phyloP scores from a whole-genome alignment of 169 alveolate genomes.

The Plasmodium malariae region DNA sequence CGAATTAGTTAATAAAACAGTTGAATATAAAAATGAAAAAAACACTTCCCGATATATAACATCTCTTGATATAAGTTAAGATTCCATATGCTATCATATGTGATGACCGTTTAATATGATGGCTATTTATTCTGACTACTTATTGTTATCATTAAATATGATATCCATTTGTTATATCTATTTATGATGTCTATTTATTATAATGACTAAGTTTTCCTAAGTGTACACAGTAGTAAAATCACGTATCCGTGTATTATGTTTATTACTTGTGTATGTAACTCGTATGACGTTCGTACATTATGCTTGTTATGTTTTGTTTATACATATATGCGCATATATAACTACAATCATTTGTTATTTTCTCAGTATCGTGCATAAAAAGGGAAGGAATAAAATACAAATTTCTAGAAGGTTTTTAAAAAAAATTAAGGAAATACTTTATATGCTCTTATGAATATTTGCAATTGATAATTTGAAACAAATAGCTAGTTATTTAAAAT shows the following conservation, averaged over 20 bases:
- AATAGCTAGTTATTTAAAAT: neutral
- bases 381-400: slow-evolving; percentile 74
- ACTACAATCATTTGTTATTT: neutral
- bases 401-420: slow-evolving; percentile 66
- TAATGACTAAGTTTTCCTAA: neutral
- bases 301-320: neutral
- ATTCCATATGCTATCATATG: neutral
- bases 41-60: slow-evolving; percentile 39
- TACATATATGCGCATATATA: neutral
- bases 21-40: slow-evolving; percentile 62
- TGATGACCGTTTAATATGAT: too few relatives aligned
- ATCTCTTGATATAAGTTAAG: slow-evolving; percentile 46
- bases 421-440: slow-evolving; percentile 12
- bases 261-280: too few relatives aligned
- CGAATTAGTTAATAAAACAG: slow-evolving; percentile 48
- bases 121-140: too few relatives aligned
- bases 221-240: too few relatives aligned
- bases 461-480: neutral
- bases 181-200: neutral
- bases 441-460: neutral
- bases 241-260: too few relatives aligned
- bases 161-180: too few relatives aligned
- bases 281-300: too few relatives aligned
- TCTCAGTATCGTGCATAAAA: slow-evolving; percentile 60
- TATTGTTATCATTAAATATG: too few relatives aligned